These are phyloP conservation scores for Silybum marianum DNA, from an alignment of 129 eudicot genomes.

Conservation along the genomic window DNA sequence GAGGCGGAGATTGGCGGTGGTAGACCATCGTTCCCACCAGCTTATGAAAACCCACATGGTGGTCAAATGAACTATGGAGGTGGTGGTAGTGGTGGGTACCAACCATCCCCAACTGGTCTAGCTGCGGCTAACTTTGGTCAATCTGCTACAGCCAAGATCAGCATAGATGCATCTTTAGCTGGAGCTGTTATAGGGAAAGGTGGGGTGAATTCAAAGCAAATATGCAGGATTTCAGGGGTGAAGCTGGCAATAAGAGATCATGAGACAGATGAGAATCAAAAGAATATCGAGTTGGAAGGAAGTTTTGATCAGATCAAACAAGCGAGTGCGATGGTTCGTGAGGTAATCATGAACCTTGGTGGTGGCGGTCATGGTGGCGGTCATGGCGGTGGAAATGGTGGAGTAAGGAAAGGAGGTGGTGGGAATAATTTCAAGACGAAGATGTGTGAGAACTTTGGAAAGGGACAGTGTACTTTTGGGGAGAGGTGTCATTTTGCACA, in stretches of 20 bases:
- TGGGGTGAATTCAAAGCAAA: conserved; percentile 56
- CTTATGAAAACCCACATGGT: conserved; percentile 42
- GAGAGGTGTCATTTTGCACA: conserved; percentile 68
- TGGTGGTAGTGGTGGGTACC: background rate
- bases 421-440: conserved; percentile 47
- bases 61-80: conserved; percentile 33
- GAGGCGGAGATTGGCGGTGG: conserved; percentile 50
- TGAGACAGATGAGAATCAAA: conserved; percentile 49
- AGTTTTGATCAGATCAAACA: conserved; percentile 63
- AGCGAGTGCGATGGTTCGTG: conserved; percentile 54
- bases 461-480: conserved; percentile 49
- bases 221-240: conserved; percentile 51
- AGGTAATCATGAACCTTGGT: conserved; percentile 40
- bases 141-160: conserved; percentile 62
- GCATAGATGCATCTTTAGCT: conserved; percentile 64
- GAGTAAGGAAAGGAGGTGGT: background rate
- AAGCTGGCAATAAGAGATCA: conserved; percentile 59
- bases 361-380: background rate
- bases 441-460: conserved; percentile 48
- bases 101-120: conserved; percentile 35
- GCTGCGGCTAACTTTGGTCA: conserved; percentile 52
- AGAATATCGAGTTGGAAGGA: conserved; percentile 62
- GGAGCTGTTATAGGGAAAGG: conserved; percentile 63
- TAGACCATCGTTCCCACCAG: conserved; percentile 29
- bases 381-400: conserved; percentile 13